phyloP scores from a whole-genome alignment of 768 basidiomycete species.

The Suillus hirtellus region DNA sequence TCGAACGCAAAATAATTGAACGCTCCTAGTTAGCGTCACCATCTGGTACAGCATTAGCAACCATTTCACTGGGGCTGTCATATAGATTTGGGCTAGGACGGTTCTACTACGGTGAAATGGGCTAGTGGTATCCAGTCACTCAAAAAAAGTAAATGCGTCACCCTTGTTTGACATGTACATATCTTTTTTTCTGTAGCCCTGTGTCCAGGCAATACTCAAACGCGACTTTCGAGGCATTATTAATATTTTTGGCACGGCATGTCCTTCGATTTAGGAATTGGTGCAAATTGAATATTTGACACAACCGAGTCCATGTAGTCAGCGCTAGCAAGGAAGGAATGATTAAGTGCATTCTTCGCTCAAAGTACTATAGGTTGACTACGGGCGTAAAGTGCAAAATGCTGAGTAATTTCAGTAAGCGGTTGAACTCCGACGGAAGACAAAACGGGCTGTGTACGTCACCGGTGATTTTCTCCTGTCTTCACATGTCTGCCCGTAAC shows the following conservation, averaged over 20 bases:
- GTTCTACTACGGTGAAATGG: neutral
- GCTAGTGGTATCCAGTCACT: neutral
- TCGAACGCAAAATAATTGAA: neutral
- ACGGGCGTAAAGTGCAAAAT: too few relatives aligned
- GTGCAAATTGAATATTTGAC: neutral
- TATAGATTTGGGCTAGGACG: neutral
- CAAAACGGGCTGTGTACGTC: neutral
- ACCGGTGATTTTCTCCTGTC: neutral
- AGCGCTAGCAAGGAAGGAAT: neutral
- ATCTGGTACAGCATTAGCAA: neutral
- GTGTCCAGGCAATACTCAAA: too few relatives aligned
- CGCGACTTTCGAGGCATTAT: too few relatives aligned
- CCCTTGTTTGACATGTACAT: too few relatives aligned
- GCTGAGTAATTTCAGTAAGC: neutral
- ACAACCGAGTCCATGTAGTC: too few relatives aligned
- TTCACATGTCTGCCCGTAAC: neutral
- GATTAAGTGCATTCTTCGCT: too few relatives aligned
- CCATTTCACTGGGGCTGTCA: neutral
- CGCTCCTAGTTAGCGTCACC: neutral
- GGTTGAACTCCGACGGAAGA: slow-evolving; percentile 1
- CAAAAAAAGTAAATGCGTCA: too few relatives aligned
- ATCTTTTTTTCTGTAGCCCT: too few relatives aligned
- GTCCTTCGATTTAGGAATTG: too few relatives aligned
- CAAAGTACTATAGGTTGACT: too few relatives aligned
- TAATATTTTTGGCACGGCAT: too few relatives aligned